These are phyloP conservation scores for Grosmannia huntii DNA, from an alignment of 2,329 filamentous ascomycete genomes.

Conservation along the genomic window DNA sequence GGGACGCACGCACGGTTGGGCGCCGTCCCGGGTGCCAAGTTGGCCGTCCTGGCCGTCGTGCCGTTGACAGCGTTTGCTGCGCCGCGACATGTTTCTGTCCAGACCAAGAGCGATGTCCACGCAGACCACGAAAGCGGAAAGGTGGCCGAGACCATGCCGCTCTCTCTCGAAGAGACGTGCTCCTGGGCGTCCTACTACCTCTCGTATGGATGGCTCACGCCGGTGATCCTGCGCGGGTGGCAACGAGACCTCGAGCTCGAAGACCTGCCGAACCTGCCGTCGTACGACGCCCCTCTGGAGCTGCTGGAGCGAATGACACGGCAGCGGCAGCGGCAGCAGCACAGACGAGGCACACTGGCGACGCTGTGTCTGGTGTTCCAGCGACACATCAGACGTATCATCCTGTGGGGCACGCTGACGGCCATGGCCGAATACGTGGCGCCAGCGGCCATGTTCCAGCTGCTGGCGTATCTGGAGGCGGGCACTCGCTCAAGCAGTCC, in stretches of 20 bases:
- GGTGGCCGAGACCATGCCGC: neutral
- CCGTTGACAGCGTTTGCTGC: neutral
- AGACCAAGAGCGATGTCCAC: neutral
- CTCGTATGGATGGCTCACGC: constrained; percentile 21
- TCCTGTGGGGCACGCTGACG: constrained; percentile 14
- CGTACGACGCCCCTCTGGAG: constrained; percentile 17
- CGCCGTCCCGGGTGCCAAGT: neutral
- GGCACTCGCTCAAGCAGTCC: neutral
- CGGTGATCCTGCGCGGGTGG: constrained; percentile 18
- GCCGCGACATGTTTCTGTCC: neutral
- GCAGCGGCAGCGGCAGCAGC: constrained; percentile 6
- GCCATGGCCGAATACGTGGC: constrained; percentile 11
- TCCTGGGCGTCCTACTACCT: constrained; percentile 20
- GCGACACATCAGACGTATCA: constrained; percentile 12
- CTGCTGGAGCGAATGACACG: constrained; percentile 15
- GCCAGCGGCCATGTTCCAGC: constrained; percentile 10
- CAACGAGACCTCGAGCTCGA: constrained; percentile 18
- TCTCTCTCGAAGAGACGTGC: constrained; percentile 17
- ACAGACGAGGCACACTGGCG: constrained; percentile 16
- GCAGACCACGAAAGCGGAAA: neutral
- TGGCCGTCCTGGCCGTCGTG: neutral
- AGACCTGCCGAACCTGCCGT: constrained; percentile 19
- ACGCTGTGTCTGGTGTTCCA: constrained; percentile 16
- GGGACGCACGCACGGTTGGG: neutral
- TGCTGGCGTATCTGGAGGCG: constrained; percentile 9